A percentile compares a stretch with the other conserved stretches of the same genome.
These are phyloP conservation scores for Arthrobotrys sphaeroides DNA, from an alignment of 2,329 filamentous ascomycete genomes.

Conservation along the genomic window DNA sequence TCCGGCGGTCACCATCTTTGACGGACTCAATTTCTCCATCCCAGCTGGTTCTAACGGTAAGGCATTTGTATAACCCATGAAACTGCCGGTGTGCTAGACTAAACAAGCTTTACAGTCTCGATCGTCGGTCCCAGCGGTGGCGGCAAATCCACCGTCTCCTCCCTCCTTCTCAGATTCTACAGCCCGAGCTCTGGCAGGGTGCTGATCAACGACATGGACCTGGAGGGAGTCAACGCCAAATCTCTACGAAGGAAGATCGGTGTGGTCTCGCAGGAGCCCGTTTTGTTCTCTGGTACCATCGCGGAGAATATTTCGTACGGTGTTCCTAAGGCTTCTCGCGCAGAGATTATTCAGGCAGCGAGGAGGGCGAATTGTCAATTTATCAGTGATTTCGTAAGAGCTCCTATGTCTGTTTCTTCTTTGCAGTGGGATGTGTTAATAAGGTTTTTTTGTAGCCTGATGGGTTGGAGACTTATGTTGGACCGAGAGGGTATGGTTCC, in stretches of 20 bases:
- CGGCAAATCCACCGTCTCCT: slow-evolving; percentile 91
- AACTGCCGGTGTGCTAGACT: not conserved
- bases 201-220: slow-evolving; percentile 83
- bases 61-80: not conserved
- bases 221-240: slow-evolving; percentile 88
- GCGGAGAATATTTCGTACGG: slow-evolving; percentile 94
- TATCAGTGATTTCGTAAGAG: slow-evolving; percentile 79
- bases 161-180: slow-evolving; percentile 87
- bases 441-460: slow-evolving; percentile 69
- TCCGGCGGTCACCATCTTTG: slow-evolving; percentile 90
- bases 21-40: slow-evolving; percentile 86
- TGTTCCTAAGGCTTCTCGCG: slow-evolving; percentile 77
- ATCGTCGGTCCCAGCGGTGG: slow-evolving; percentile 96
- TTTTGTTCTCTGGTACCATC: slow-evolving; percentile 85
- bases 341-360: slow-evolving; percentile 86
- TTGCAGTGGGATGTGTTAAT: not conserved
- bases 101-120: slow-evolving; percentile 69
- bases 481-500: slow-evolving; percentile 72
- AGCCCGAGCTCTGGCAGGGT: slow-evolving; percentile 80
- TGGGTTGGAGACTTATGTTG: slow-evolving; percentile 91
- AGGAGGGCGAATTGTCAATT: slow-evolving; percentile 95
- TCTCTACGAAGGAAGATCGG: slow-evolving; percentile 91
- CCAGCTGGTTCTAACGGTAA: slow-evolving; percentile 80
- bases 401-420: not conserved
- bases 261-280: slow-evolving; percentile 93